Base-by-base conservation (phyloP, 2,329 filamentous ascomycete species). In the Lojkania enalia region DNA sequence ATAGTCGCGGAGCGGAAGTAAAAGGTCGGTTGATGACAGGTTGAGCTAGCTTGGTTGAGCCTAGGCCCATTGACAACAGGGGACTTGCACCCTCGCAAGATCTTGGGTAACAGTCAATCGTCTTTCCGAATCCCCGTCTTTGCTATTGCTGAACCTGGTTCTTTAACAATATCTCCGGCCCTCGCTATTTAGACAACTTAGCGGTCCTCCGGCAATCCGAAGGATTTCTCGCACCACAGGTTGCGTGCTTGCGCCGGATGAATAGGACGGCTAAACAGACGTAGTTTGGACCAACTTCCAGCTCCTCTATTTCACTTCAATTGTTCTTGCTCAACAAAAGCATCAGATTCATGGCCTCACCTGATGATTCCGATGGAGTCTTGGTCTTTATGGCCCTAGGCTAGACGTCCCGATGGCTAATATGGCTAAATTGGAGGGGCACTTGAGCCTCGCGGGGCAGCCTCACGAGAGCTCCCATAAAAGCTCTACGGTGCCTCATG, bases 331-430 rank as follows among this genome's bases (percentile, higher is more conserved):
- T 46, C 48, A 42, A 48, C 20, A 18, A 20, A 16, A 16, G 29
- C 38, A 42, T 18, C 13, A 35, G 20, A 16, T 32, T 43, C 33
- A 11, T 35, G 35, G 43, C 25, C 29, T 44, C 40, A 27, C 40
- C 23, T 46, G 45, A 47, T 19, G 38, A 19, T 9, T 35, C 6
- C 7, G 30, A 16, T 15, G n/a, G n/a, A 27, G 30, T 39, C 31
- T 42, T 51, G 36, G 39, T 38, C 33, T 51, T 46, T 48, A 57
- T 52, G 57, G 47, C 49, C 33, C 41, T 51, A 60, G 59, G 46
- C 44, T 48, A 51, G 46, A 32, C 54, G 57, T 59, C 45, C 63
- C 64, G 64, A 52, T 61, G 66, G 66, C 49, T 68, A 69, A 68
- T 49, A 58, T 54, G 55, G 57, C 38, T 58, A 58, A 60, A 57